These are phyloP conservation scores for Hirsutella rhossiliensis DNA, from an alignment of 2,329 filamentous ascomycete genomes.

Conservation along the genomic window DNA sequence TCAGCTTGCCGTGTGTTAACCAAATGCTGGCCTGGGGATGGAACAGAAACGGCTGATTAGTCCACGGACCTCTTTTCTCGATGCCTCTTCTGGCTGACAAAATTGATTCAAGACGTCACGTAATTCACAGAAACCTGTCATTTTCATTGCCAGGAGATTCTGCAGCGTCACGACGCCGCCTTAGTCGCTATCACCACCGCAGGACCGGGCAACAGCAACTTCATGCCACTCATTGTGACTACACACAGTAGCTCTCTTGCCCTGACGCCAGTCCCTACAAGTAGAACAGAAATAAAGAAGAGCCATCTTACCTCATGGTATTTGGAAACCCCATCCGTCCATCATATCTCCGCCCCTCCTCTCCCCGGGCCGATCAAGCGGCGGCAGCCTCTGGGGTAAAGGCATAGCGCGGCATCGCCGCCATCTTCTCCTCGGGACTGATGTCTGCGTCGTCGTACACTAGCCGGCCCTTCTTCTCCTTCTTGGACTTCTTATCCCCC, in stretches of 20 bases:
- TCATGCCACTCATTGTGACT: too few species aligned
- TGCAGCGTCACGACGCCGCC: too few species aligned
- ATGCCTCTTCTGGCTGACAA: too few species aligned
- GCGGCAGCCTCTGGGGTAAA: constrained; percentile 21
- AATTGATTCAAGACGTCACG: too few species aligned
- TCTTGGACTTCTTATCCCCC: constrained; percentile 52
- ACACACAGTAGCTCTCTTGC: not conserved
- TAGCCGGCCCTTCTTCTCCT: constrained; percentile 57
- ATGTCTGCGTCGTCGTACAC: constrained; percentile 70
- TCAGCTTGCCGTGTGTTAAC: too few species aligned
- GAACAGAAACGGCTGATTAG: too few species aligned
- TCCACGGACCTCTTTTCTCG: too few species aligned
- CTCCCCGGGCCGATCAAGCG: not conserved
- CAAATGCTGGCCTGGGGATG: too few species aligned
- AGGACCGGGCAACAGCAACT: too few species aligned
- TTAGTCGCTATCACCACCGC: too few species aligned
- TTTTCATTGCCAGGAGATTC: too few species aligned
- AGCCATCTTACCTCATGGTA: not conserved
- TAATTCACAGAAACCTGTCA: too few species aligned
- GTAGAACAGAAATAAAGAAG: not conserved
- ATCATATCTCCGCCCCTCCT: not conserved
- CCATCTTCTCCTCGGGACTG: constrained; percentile 87
- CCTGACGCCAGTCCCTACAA: not conserved
- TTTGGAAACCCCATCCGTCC: not conserved
- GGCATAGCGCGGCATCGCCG: constrained; percentile 62